These are phyloP conservation scores for Petunia axillaris DNA, from an alignment of 257 asterid species.

Conservation along the genomic window DNA sequence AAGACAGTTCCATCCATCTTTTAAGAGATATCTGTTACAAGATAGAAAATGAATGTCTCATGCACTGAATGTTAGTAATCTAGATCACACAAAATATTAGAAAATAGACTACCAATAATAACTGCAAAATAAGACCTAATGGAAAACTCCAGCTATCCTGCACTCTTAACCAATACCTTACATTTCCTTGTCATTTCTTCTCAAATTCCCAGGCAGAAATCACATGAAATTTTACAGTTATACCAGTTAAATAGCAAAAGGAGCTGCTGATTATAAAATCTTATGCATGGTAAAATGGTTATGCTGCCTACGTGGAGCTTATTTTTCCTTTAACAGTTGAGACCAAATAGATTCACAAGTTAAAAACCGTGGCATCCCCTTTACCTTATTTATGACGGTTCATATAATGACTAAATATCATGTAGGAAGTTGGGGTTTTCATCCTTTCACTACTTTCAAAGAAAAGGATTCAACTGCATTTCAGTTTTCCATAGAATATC, in stretches of 20 bases:
- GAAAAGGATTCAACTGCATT: not conserved
- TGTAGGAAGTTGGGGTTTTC: slow-evolving; percentile 10
- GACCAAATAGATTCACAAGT: not conserved
- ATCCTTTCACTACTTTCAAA: not conserved
- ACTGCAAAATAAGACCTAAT: not conserved
- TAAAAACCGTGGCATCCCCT: not conserved
- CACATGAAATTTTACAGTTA: slow-evolving; percentile 13
- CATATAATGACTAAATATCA: not conserved
- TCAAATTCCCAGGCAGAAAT: slow-evolving; percentile 16
- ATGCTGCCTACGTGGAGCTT: slow-evolving; percentile 4
- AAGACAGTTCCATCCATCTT: slow-evolving; percentile 19
- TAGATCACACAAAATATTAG: slow-evolving; percentile 23
- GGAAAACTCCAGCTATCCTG: slow-evolving; percentile 16
- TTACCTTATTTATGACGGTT: not conserved
- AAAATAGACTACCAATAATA: not conserved
- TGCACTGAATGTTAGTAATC: slow-evolving; percentile 21
- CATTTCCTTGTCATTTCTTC: not conserved
- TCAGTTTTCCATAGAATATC: slow-evolving; percentile 12
- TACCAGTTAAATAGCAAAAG: too few relatives aligned
- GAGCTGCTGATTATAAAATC: not conserved
- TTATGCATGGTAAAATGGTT: not conserved
- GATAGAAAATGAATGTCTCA: not conserved
- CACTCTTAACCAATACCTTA: not conserved
- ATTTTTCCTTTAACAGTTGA: slow-evolving; percentile 6
- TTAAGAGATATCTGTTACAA: not conserved